Base-by-base conservation (phyloP, 495 filamentous ascomycete genomes). In the Echria macrotheca region DNA sequence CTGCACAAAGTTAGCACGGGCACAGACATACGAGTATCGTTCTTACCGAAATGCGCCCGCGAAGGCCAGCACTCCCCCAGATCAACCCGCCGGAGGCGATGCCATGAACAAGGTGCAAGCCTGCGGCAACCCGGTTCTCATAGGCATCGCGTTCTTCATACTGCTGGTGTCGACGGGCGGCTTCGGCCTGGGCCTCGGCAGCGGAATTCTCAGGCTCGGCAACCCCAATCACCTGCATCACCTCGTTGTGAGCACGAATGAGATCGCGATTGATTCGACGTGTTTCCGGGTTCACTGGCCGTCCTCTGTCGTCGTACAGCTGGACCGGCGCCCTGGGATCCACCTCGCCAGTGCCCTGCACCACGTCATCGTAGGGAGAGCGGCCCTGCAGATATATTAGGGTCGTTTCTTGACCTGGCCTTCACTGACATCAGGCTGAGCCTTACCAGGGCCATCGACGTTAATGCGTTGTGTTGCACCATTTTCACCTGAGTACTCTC, bases 301-400 rank as follows among this genome's bases (percentile, higher is more conserved):
- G 80, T 11, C 85, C 86, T 45, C 79, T 74, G n/a, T 76, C 73
- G 64, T 88, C 84, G 63, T 86, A 89, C 36, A 79, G 68, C 66
- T 88, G 85, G 23, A 66, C 47, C 4, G 59, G 69, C 23, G 60
- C 71, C 53, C 74, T 77, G 29, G 57, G 59, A 50, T 80, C 74
- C 21, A 63, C 64, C 51, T 74, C 56, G 1, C 70, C 64, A 58
- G 59, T 64, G 63, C 63, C 63, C 32, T 57, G 47, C 44, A 81
- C 72, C 11, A 82, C 79, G 42, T 79, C 71, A 56, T 88, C 83
- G 49, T 86, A 88, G 40, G 83, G 83, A 7, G 83, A 87, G 11
- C 85, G 78, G 48, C 85, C 85, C 84, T 85, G 44, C 12, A 42
- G 12, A 22, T n/a, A 14, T n/a, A n/a, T n/a, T n/a, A 14, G 2